These are phyloP conservation scores for Cyphellophora europaea DNA, from an alignment of 2,329 filamentous ascomycete species.

Conservation along the genomic window DNA sequence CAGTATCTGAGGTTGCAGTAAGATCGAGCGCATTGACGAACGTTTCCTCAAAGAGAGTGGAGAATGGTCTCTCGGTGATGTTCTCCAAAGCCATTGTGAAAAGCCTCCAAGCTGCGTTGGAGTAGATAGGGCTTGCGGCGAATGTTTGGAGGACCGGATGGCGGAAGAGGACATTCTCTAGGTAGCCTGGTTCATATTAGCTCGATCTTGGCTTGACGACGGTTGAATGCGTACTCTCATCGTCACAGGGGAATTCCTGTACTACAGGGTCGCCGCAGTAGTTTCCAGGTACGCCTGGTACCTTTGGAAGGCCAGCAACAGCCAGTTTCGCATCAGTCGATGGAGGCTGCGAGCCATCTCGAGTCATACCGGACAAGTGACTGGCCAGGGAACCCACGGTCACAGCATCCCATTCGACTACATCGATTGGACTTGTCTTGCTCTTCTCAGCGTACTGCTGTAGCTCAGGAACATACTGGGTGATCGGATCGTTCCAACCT, in stretches of 20 bases:
- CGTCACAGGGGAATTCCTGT: conserved; percentile 1
- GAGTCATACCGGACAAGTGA: conserved; percentile 26
- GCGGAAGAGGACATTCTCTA: conserved; percentile 1
- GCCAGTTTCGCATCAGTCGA: conserved; percentile 1
- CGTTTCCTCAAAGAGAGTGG: conserved; percentile 17
- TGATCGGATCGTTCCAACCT: conserved; percentile 29
- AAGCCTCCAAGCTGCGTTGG: conserved; percentile 27
- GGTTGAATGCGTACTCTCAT: conserved; percentile 2
- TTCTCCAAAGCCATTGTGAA: conserved; percentile 30
- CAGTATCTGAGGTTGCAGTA: conserved; percentile 25
- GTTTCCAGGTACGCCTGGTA: not conserved
- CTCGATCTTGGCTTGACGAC: not conserved
- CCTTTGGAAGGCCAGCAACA: not conserved
- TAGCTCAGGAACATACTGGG: conserved; percentile 31
- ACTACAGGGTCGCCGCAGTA: conserved; percentile 1
- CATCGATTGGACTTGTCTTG: conserved; percentile 13
- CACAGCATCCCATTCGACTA: conserved; percentile 38
- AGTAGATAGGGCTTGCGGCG: conserved; percentile 25
- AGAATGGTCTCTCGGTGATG: conserved; percentile 28
- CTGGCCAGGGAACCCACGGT: conserved; percentile 37
- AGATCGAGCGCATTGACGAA: conserved; percentile 31
- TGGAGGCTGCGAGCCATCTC: conserved; percentile 3
- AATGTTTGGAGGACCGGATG: conserved; percentile 8
- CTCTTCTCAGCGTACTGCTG: conserved; percentile 14
- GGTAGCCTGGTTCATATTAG: conserved; percentile 3